Conservation (phyloP, 257 asterid species). For the Solanum arcanum region DNA sequence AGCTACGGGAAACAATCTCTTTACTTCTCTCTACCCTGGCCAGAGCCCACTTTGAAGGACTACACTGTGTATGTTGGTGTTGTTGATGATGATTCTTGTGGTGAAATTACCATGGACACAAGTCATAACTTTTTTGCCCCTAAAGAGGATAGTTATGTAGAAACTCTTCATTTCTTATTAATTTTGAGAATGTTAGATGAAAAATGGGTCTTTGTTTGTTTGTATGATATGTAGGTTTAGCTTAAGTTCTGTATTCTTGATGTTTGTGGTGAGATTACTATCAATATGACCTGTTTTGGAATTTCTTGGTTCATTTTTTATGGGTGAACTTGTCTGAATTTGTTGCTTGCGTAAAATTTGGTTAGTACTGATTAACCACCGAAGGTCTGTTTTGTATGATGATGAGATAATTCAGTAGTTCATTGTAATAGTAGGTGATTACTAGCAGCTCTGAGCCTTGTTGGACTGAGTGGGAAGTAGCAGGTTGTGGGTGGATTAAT, state of each 20-base stretch:
- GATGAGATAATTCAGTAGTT: neutral
- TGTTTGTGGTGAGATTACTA: neutral
- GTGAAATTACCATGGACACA: neutral
- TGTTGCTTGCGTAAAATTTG: neutral
- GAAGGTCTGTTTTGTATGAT: neutral
- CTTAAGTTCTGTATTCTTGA: neutral
- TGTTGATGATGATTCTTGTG: neutral
- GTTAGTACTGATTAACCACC: neutral
- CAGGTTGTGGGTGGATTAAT: neutral
- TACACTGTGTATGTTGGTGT: neutral
- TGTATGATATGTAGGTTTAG: neutral
- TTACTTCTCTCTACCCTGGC: neutral
- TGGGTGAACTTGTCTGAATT: neutral
- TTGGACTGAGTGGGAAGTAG: neutral
- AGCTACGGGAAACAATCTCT: neutral
- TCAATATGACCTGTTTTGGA: neutral
- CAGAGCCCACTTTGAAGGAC: neutral
- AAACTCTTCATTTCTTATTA: neutral
- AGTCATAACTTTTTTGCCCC: neutral
- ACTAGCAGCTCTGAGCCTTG: neutral
- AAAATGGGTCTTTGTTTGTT: neutral
- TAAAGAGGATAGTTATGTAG: neutral
- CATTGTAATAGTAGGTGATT: neutral
- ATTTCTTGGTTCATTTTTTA: neutral
- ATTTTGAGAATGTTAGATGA: neutral